These are phyloP conservation scores for Pseudevernia furfuracea DNA, from an alignment of 495 filamentous ascomycete genomes.

Conservation along the genomic window DNA sequence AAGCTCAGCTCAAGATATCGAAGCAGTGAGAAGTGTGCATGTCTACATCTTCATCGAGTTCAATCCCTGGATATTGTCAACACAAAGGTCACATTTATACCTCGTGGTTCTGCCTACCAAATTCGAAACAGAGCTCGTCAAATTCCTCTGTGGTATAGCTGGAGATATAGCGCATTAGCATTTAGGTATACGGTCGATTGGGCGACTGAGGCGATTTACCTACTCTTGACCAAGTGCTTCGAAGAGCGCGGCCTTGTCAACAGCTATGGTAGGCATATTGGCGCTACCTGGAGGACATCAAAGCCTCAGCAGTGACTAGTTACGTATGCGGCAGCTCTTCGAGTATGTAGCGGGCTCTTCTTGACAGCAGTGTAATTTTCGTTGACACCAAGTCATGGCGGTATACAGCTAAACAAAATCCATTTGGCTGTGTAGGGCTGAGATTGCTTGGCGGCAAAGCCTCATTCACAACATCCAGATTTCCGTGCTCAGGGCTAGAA, in stretches of 20 bases:
- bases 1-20: conserved; percentile 22
- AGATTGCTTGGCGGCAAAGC: conserved; percentile 15
- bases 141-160: conserved; percentile 91
- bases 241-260: conserved; percentile 92
- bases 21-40: background rate
- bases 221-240: conserved; percentile 84
- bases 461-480: conserved; percentile 12
- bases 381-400: background rate
- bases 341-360: background rate
- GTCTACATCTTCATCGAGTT: conserved; percentile 86
- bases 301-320: conserved; percentile 1
- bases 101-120: conserved; percentile 48
- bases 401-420: background rate
- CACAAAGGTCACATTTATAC: conserved; percentile 14
- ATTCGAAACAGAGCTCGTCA: conserved; percentile 97
- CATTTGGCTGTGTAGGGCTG: conserved; percentile 12
- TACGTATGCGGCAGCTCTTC: background rate
- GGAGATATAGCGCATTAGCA: conserved; percentile 19
- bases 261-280: conserved; percentile 76
- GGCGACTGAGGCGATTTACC: conserved; percentile 32
- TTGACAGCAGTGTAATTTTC: background rate
- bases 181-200: conserved; percentile 7
- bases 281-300: background rate
- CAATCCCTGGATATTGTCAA: conserved; percentile 58
- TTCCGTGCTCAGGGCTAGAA: conserved; percentile 4